Evolutionary conservation across 495 filamentous ascomycete genomes (phyloP).

Genomic region (Aspergillus ostianus): DNA sequence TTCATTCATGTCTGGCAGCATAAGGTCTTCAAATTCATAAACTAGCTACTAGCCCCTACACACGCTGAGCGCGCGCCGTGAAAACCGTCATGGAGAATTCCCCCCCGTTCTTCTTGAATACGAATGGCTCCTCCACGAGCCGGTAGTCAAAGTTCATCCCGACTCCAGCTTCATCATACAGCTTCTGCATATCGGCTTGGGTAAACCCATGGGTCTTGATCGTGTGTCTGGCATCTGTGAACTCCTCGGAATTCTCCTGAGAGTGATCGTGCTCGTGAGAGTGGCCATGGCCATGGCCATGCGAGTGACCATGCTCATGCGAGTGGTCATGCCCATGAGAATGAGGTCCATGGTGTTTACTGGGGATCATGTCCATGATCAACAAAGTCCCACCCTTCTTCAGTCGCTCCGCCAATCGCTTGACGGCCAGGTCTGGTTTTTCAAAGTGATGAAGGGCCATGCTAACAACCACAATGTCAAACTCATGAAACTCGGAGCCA

Average conservation of each 20-base stretch:
- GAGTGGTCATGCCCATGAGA: constrained; percentile 17
- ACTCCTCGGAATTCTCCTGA: constrained; percentile 18
- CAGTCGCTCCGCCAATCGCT: constrained; percentile 56
- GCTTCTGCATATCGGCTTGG: constrained; percentile 45
- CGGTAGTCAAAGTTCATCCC: constrained; percentile 41
- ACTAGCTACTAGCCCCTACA: constrained; percentile 7
- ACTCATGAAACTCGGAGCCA: constrained; percentile 50
- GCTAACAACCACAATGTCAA: constrained; percentile 64
- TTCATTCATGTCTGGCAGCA: background rate
- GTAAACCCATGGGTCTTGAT: constrained; percentile 60
- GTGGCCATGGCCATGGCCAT: constrained; percentile 18
- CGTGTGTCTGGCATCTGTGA: constrained; percentile 39
- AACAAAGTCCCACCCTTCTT: constrained; percentile 61
- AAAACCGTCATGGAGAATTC: constrained; percentile 32
- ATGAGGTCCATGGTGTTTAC: constrained; percentile 22
- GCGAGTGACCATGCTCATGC: constrained; percentile 17
- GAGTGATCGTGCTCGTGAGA: constrained; percentile 8
- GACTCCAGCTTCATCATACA: constrained; percentile 54
- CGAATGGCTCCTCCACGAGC: constrained; percentile 31
- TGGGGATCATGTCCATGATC: constrained; percentile 62
- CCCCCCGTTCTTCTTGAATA: constrained; percentile 27
- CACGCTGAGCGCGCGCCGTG: constrained; percentile 34
- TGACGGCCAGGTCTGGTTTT: constrained; percentile 53
- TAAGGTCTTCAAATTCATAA: constrained; percentile 1
- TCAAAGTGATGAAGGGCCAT: constrained; percentile 74